Percentiles rank a stretch among this genome's conserved stretches.
Evolutionary conservation across 164 flowering plant genomes (phyloP).

Genomic region (Cinnamomum chago): DNA sequence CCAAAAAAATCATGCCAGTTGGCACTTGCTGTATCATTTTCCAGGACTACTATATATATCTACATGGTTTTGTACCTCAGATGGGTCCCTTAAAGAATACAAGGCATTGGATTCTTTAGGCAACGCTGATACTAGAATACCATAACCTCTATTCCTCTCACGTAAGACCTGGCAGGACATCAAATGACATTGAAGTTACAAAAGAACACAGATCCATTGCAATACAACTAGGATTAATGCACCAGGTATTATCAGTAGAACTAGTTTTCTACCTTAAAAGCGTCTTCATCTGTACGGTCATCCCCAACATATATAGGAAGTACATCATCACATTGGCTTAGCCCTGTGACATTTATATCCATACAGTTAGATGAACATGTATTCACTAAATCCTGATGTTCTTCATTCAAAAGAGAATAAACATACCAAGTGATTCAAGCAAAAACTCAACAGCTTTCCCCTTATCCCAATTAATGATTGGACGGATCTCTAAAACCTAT

Average conservation of each 20-base stretch:
- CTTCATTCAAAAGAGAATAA: not conserved
- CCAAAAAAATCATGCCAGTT: not conserved
- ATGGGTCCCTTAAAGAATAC: conserved; percentile 75
- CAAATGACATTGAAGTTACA: not conserved
- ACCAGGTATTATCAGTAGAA: not conserved
- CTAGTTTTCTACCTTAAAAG: conserved; percentile 62
- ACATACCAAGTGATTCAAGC: conserved; percentile 79
- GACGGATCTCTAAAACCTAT: conserved; percentile 96
- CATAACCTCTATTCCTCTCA: conserved; percentile 58
- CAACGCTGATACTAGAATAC: conserved; percentile 67
- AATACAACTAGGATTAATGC: not conserved
- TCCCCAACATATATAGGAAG: conserved; percentile 93
- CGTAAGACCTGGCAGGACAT: conserved; percentile 44
- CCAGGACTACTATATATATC: too few relatives aligned
- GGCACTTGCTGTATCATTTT: too few relatives aligned
- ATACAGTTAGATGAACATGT: not conserved
- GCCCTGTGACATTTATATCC: conserved; percentile 31
- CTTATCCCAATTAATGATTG: conserved; percentile 87
- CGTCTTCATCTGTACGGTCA: conserved; percentile 95
- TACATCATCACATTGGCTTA: conserved; percentile 50
- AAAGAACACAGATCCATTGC: not conserved
- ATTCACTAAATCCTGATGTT: not conserved
- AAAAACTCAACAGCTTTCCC: conserved; percentile 96
- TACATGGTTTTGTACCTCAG: conserved; percentile 49
- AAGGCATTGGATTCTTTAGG: conserved; percentile 78